Percentiles rank a stretch among this genome's conserved stretches.
Conservation (phyloP, 164 flowering plant species). For the Vitis rupestris region DNA sequence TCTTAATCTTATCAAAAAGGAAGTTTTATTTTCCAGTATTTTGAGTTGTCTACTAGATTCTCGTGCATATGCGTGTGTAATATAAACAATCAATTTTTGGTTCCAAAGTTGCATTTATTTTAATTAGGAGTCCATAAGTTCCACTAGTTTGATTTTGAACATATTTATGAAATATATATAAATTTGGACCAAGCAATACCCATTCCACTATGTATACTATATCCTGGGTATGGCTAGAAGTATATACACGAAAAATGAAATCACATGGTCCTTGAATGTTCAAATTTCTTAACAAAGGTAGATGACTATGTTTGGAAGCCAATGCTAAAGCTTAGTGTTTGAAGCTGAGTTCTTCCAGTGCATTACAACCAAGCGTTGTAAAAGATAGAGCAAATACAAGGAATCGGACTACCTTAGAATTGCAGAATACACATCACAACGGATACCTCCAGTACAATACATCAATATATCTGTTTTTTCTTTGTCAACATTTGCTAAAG, state of each 20-base stretch:
- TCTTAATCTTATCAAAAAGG: no score
- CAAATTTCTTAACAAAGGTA: not conserved
- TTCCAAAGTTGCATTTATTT: no score
- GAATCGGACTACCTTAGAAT: constrained; percentile 57
- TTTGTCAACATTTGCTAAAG: constrained; percentile 65
- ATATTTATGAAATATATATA: no score
- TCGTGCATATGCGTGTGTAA: no score
- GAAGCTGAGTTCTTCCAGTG: no score
- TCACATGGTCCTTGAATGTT: not conserved
- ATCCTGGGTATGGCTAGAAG: not conserved
- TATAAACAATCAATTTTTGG: no score
- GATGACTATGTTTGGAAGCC: not conserved
- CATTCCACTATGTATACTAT: not conserved
- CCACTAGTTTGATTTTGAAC: no score
- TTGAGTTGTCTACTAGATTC: no score
- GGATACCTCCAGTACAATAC: constrained; percentile 98
- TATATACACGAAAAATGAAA: not conserved
- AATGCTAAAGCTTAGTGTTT: no score
- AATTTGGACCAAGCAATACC: not conserved
- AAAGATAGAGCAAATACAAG: not conserved
- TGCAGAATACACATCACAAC: constrained; percentile 91
- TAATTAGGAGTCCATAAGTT: not conserved
- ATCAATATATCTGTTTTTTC: constrained; percentile 77
- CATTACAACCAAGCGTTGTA: no score
- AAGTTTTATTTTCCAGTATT: no score